These are phyloP conservation scores for Penicillium expansum DNA, from an alignment of 2,329 filamentous ascomycete genomes.

Conservation along the genomic window DNA sequence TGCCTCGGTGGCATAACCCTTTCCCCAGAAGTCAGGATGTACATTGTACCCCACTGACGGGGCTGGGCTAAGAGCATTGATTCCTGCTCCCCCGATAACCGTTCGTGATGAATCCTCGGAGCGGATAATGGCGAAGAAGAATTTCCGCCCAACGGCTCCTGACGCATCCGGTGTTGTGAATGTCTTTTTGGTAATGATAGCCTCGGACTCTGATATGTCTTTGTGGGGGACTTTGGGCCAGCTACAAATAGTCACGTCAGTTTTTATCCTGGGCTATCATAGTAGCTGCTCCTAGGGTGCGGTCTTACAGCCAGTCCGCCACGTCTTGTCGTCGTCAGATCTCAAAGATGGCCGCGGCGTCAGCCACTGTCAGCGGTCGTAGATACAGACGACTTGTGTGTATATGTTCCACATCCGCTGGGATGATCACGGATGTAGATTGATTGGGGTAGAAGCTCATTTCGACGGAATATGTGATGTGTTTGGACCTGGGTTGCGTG, in stretches of 20 bases:
- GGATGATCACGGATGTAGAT: slow-evolving; percentile 13
- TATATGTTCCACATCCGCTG: slow-evolving; percentile 6
- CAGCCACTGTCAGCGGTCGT: slow-evolving; percentile 17
- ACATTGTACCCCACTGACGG: too few species aligned
- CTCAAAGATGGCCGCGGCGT: slow-evolving; percentile 24
- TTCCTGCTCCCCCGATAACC: too few species aligned
- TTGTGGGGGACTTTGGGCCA: slow-evolving; percentile 15
- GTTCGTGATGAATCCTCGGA: too few species aligned
- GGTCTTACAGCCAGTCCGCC: slow-evolving; percentile 28
- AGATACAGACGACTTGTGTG: slow-evolving; percentile 20
- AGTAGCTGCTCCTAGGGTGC: background rate
- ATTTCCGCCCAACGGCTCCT: too few species aligned
- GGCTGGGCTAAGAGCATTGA: too few species aligned
- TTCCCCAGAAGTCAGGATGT: too few species aligned
- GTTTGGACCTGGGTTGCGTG: background rate
- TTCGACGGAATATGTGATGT: background rate
- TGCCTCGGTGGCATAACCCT: too few species aligned
- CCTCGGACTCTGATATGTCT: slow-evolving; percentile 17
- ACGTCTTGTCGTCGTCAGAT: slow-evolving; percentile 26
- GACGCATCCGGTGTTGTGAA: slow-evolving; percentile 23
- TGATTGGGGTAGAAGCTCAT: slow-evolving; percentile 15
- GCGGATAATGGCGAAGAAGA: too few species aligned
- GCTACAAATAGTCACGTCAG: background rate
- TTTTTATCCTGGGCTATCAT: background rate
- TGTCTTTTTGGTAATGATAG: slow-evolving; percentile 8